phyloP scores from a whole-genome alignment of 257 asterid species.

The Solanum habrochaites region DNA sequence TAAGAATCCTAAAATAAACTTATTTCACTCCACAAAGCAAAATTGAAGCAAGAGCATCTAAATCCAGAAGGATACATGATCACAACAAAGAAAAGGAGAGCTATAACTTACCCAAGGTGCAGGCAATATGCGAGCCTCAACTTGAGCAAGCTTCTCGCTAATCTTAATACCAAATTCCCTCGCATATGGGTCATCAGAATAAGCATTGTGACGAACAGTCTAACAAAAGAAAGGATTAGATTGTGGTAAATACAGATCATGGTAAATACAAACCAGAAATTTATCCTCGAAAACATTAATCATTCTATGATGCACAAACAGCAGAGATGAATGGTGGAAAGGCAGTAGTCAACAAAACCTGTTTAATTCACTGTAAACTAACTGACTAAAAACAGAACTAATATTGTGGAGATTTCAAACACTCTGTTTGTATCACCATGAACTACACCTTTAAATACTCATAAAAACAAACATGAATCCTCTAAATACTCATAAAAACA shows the following conservation, averaged over 20 bases:
- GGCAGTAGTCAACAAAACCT: neutral
- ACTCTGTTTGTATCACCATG: neutral
- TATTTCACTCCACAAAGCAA: neutral
- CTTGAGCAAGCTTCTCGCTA: conserved; percentile 78
- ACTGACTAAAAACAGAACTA: neutral
- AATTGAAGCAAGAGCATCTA: neutral
- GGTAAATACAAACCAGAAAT: neutral
- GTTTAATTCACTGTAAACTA: neutral
- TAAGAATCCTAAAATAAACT: neutral
- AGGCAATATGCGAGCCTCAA: conserved; percentile 94
- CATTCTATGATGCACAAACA: neutral
- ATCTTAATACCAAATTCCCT: conserved; percentile 91
- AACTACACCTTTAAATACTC: neutral
- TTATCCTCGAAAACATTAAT: neutral
- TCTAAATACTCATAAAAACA: neutral
- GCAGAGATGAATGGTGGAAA: neutral
- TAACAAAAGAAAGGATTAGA: conserved; percentile 4
- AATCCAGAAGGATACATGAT: neutral
- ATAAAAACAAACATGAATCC: neutral
- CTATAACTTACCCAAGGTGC: conserved; percentile 68
- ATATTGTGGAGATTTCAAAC: neutral
- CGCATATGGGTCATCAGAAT: conserved; percentile 72
- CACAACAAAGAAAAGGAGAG: neutral
- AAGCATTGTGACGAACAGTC: conserved; percentile 86
- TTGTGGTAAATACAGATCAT: neutral